A percentile compares a stretch with the other conserved stretches of the same genome.
These are phyloP conservation scores for Claviceps fusiformis DNA, from an alignment of 2,329 filamentous ascomycete species.

Conservation along the genomic window DNA sequence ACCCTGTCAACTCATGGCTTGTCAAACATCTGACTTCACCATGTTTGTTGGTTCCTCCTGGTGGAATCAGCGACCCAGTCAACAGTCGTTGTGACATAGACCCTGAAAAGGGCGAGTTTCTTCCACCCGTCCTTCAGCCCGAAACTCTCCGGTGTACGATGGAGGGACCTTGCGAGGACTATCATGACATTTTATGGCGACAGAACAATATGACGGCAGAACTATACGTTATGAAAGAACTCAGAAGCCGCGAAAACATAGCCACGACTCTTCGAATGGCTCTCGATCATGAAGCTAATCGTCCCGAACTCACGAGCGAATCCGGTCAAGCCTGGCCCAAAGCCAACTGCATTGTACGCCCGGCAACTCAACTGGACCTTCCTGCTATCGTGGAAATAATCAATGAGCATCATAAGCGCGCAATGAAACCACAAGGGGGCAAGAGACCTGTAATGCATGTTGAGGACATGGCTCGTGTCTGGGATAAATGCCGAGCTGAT, in stretches of 20 bases:
- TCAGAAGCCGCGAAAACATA: conserved; percentile 11
- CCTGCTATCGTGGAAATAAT: conserved; percentile 27
- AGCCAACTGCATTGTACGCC: conserved; percentile 27
- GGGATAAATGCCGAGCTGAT: conserved; percentile 15
- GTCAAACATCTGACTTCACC: neutral
- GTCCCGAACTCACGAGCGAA: neutral
- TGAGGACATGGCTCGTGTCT: conserved; percentile 20
- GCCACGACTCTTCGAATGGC: conserved; percentile 1
- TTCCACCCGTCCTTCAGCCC: conserved; percentile 20
- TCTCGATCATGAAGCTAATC: neutral
- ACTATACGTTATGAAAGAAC: conserved; percentile 13
- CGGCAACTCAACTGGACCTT: conserved; percentile 25
- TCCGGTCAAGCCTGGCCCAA: conserved; percentile 12
- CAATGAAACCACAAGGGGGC: conserved; percentile 1
- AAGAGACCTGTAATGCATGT: conserved; percentile 14
- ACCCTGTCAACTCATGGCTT: conserved; percentile 1
- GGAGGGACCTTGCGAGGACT: conserved; percentile 3
- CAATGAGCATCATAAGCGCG: conserved; percentile 24
- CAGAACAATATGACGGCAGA: conserved; percentile 16
- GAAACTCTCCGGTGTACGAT: conserved; percentile 12
- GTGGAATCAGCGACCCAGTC: neutral
- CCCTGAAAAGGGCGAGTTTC: conserved; percentile 20
- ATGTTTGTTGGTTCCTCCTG: neutral
- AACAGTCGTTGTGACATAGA: conserved; percentile 21
- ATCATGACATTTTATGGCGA: conserved; percentile 14